A percentile compares a stretch with the other conserved stretches of the same genome.
phyloP scores from a whole-genome alignment of 1,139 yeast genomes.

The Tardiomyces blankii region DNA sequence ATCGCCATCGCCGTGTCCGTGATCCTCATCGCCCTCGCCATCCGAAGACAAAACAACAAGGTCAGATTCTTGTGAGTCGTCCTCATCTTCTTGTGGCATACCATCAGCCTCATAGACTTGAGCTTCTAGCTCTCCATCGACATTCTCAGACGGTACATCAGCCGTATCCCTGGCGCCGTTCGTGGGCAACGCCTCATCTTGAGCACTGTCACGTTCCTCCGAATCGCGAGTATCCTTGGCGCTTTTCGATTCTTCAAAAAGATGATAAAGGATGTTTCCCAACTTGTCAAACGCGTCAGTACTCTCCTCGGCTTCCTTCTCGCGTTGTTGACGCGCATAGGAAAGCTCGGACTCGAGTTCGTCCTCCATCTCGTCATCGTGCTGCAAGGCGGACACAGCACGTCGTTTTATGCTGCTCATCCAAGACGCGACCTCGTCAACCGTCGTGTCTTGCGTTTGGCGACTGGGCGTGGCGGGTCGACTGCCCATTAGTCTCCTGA shows the following conservation, averaged over 20 bases:
- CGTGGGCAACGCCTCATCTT: too few relatives aligned
- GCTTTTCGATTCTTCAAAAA: background rate
- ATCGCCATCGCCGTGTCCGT: background rate
- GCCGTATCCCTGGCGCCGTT: too few relatives aligned
- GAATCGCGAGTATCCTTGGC: too few relatives aligned
- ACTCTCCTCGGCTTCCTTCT: constrained; percentile 23
- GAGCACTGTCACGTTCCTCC: too few relatives aligned
- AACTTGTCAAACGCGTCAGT: constrained; percentile 31
- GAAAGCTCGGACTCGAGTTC: constrained; percentile 32
- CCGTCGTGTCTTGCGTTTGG: constrained; percentile 1
- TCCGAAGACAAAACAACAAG: background rate
- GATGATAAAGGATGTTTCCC: constrained; percentile 15
- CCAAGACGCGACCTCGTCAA: constrained; percentile 41
- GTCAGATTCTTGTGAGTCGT: background rate
- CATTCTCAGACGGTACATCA: too few relatives aligned
- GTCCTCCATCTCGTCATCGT: constrained; percentile 25
- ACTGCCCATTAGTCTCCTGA: constrained; percentile 1
- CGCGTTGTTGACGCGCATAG: constrained; percentile 22
- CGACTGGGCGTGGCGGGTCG: constrained; percentile 5
- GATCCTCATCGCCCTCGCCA: background rate
- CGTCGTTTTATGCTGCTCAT: constrained; percentile 36
- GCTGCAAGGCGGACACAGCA: constrained; percentile 24
- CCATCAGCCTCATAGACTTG: too few relatives aligned
- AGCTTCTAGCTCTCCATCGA: too few relatives aligned
- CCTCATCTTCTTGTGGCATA: background rate